A percentile compares a stretch with the other conserved stretches of the same genome.
These are phyloP conservation scores for Tetrahymena thermophila DNA, from an alignment of 73 alveolate species.

Conservation along the genomic window DNA sequence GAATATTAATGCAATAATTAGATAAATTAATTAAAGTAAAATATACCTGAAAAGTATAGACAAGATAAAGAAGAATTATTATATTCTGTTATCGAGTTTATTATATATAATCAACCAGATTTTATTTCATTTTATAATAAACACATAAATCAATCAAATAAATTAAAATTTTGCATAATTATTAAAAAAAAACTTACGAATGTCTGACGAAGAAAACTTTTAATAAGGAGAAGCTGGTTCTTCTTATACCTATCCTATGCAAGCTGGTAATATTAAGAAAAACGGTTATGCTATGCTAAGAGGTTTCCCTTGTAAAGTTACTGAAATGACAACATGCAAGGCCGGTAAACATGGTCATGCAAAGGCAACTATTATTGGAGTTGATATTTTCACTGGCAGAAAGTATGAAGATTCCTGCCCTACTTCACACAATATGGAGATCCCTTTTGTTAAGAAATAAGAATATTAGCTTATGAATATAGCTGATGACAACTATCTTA, in stretches of 20 bases:
- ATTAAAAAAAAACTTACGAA: background rate
- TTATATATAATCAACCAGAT: too few relatives aligned
- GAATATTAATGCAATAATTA: too few relatives aligned
- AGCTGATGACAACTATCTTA: constrained; percentile 66
- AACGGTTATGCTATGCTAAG: constrained; percentile 70
- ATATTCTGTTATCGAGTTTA: too few relatives aligned
- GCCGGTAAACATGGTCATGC: constrained; percentile 94
- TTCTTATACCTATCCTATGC: constrained; percentile 63
- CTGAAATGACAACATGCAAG: constrained; percentile 70
- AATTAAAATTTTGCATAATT: too few relatives aligned
- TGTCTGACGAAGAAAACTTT: constrained; percentile 58
- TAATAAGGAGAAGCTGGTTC: constrained; percentile 78
- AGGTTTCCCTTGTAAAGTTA: constrained; percentile 80
- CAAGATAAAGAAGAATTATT: too few relatives aligned
- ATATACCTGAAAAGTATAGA: too few relatives aligned
- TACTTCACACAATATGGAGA: constrained; percentile 81
- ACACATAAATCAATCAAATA: too few relatives aligned
- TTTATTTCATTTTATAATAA: too few relatives aligned
- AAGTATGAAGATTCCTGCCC: constrained; percentile 82
- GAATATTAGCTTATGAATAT: constrained; percentile 69
- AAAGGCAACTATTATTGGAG: constrained; percentile 85
- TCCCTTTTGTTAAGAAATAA: constrained; percentile 75
- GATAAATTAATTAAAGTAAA: too few relatives aligned
- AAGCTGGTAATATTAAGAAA: constrained; percentile 74
- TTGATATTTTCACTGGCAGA: constrained; percentile 79